Evolutionary conservation across 2,329 filamentous ascomycete species (phyloP), one percentile per base, ranked within the genome.

Genomic region (Fusarium scirpi): DNA sequence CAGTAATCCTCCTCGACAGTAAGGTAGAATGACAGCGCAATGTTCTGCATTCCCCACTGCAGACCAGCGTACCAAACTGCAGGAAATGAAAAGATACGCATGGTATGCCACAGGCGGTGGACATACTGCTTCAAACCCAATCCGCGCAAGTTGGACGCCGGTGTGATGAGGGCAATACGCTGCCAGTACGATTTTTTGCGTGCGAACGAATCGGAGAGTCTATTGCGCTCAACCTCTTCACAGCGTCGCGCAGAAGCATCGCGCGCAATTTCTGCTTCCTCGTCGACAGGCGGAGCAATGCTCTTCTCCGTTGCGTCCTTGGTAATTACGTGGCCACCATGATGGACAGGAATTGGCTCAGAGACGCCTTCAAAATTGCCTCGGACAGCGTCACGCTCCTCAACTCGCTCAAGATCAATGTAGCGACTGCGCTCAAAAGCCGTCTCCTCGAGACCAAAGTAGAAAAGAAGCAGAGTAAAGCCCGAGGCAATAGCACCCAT

Each of bases 1-100:
- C 86, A 89, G 68, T 84, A 84, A 65, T 87, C 85, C 70, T 89
- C 85, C 72, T 88, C 82, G 2, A 89, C 82, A 0, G 87, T 89
- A 32, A 88, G 79, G 67, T 89, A 88, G 74, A 89, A 89, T 2
- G 85, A 85, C 24, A 89, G 78, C 77, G 87, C 88, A n/a, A 87
- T 85, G 68, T 88, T 87, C 75, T 89, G 87, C 30, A 85, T 81
- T 6, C 87, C 87, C 87, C 87, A 89, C 72, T 89, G 86, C 25
- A 89, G 76, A 11, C 87, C 86, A 5, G 86, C 85, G 65, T 85
- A 89, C 67, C 86, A 82, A 12, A 89, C 86, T 2, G 86, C 86
- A 0, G 87, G 87, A 63, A 89, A 88, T 3, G 82, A 81, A 73
- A 89, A 88, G 44, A 89, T 79, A n/a, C 85, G 83, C 53, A 89